These are phyloP conservation scores for Colletotrichum tanaceti DNA, from an alignment of 2,329 filamentous ascomycete genomes.

Conservation along the genomic window DNA sequence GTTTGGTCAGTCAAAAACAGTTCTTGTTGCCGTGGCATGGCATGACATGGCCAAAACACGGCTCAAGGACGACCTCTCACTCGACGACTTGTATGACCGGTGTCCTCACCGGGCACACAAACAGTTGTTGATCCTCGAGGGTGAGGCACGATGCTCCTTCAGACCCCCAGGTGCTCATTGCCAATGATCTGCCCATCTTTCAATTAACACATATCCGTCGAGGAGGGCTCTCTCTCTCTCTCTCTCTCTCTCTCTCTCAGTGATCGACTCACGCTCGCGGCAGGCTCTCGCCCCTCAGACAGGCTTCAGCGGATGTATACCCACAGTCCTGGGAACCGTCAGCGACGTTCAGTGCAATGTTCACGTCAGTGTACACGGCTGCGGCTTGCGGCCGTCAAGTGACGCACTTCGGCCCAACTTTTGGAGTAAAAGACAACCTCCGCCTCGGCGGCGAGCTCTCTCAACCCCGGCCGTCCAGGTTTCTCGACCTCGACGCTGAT, in stretches of 20 bases:
- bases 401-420: constrained; percentile 74
- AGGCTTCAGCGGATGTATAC: constrained; percentile 59
- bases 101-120: constrained; percentile 57
- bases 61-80: constrained; percentile 57
- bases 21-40: neutral
- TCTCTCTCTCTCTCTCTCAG: constrained; percentile 27
- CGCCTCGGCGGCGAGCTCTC: constrained; percentile 69
- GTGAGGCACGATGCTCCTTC: constrained; percentile 58
- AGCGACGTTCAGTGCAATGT: constrained; percentile 2
- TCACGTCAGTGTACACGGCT: too few species aligned
- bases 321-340: constrained; percentile 46
- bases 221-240: neutral
- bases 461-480: constrained; percentile 69
- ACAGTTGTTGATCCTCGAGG: constrained; percentile 49
- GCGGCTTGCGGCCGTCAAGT: neutral
- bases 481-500: constrained; percentile 82
- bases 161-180: constrained; percentile 71
- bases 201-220: constrained; percentile 20
- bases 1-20: constrained; percentile 9
- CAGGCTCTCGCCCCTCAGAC: constrained; percentile 58
- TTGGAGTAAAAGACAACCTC: constrained; percentile 81
- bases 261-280: constrained; percentile 58
- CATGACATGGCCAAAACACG: neutral
- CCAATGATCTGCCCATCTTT: constrained; percentile 53
- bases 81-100: constrained; percentile 63